phyloP scores from a whole-genome alignment of 441 rosid genomes.

The Adansonia gregorii region DNA sequence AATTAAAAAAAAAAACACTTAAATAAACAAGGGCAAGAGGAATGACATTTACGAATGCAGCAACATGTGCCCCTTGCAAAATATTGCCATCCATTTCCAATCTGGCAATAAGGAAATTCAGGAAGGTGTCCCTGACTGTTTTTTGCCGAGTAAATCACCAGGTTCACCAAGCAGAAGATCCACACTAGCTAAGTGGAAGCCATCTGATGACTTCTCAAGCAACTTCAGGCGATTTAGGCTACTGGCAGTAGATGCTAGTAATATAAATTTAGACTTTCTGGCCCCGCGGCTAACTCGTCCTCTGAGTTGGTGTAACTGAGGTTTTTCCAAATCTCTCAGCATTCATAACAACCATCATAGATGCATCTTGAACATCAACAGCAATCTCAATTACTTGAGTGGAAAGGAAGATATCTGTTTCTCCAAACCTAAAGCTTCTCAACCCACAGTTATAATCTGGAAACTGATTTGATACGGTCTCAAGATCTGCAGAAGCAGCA shows the following conservation, averaged over 20 bases:
- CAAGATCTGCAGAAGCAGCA: slow-evolving; percentile 83
- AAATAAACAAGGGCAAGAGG: neutral
- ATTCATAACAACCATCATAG: slow-evolving; percentile 97
- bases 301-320: slow-evolving; percentile 83
- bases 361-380: slow-evolving; percentile 91
- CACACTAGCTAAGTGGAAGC: slow-evolving; percentile 88
- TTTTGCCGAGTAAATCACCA: slow-evolving; percentile 94
- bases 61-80: slow-evolving; percentile 83
- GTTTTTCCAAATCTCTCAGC: slow-evolving; percentile 93
- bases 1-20: neutral
- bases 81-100: slow-evolving; percentile 84
- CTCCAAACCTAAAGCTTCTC: slow-evolving; percentile 72
- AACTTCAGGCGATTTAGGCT: slow-evolving; percentile 72
- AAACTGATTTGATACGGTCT: slow-evolving; percentile 57
- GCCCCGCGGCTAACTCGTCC: slow-evolving; percentile 86
- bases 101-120: slow-evolving; percentile 53
- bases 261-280: slow-evolving; percentile 72
- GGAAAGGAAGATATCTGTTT: slow-evolving; percentile 71
- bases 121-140: slow-evolving; percentile 93
- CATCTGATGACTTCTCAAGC: slow-evolving; percentile 64
- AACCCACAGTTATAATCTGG: slow-evolving; percentile 71
- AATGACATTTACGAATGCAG: slow-evolving; percentile 37
- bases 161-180: slow-evolving; percentile 49
- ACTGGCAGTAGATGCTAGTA: slow-evolving; percentile 55
- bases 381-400: slow-evolving; percentile 93